Evolutionary conservation across 2,329 filamentous ascomycete genomes (phyloP).

Genomic region (Colletotrichum melonis): DNA sequence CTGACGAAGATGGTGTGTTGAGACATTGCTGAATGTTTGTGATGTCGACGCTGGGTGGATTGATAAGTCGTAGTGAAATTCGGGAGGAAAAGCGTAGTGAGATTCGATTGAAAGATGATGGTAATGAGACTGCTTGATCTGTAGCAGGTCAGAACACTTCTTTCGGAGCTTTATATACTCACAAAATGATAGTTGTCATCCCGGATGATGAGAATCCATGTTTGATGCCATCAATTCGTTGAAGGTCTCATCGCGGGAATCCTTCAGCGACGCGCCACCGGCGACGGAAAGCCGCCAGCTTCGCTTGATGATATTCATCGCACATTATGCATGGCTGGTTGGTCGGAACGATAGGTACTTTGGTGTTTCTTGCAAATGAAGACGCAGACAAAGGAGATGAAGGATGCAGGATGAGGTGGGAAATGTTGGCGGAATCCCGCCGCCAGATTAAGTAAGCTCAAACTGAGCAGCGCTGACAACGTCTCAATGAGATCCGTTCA

Average conservation of each 20-base stretch:
- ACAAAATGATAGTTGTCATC: not conserved
- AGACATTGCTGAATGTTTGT: not conserved
- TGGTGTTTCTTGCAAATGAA: no score
- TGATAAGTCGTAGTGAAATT: no score
- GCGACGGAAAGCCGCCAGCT: not conserved
- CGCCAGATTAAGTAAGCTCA: conserved; percentile 26
- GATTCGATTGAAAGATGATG: not conserved
- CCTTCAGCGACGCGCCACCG: not conserved
- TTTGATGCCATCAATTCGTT: not conserved
- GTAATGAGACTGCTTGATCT: not conserved
- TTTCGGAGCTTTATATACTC: not conserved
- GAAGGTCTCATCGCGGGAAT: not conserved
- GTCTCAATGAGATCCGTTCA: not conserved
- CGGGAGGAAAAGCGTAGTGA: not conserved
- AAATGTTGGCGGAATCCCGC: conserved; percentile 31
- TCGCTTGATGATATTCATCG: not conserved
- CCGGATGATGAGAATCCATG: not conserved
- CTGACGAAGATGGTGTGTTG: conserved; percentile 46
- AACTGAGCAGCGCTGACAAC: not conserved
- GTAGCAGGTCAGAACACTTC: not conserved
- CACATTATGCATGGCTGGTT: not conserved
- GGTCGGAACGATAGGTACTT: no score
- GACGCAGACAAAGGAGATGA: not conserved
- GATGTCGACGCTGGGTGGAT: not conserved
- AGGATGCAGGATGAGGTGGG: not conserved